Percentiles rank a stretch among this genome's conserved stretches.
Conservation (phyloP, 176 grass and related monocot genomes). For the Oryza longistaminata region DNA sequence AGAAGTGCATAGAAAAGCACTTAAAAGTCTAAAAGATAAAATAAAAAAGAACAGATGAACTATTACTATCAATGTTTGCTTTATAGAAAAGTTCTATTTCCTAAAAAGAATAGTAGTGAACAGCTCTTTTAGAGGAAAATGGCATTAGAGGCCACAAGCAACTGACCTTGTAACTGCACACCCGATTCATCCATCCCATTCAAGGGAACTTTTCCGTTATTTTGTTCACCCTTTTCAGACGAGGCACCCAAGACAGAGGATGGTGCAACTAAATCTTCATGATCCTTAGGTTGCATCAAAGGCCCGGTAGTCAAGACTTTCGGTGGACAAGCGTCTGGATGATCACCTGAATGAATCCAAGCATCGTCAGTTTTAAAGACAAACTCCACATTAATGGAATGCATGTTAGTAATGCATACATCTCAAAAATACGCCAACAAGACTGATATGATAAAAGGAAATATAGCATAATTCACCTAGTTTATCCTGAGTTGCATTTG, state of each 20-base stretch:
- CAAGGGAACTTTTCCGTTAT: background rate
- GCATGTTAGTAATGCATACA: conserved; percentile 7
- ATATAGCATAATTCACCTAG: conserved; percentile 46
- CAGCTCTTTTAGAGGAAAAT: background rate
- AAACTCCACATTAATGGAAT: conserved; percentile 11
- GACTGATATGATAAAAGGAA: conserved; percentile 1
- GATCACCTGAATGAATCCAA: conserved; percentile 24
- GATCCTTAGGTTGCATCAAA: conserved; percentile 25
- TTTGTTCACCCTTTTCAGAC: conserved; percentile 9
- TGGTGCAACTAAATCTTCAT: conserved; percentile 23
- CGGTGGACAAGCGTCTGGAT: conserved; percentile 26
- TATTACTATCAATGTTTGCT: background rate
- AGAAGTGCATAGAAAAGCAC: background rate
- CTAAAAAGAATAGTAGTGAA: background rate
- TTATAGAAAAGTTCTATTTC: background rate
- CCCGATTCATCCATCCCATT: conserved; percentile 25
- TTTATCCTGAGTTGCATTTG: conserved; percentile 47
- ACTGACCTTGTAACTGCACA: conserved; percentile 50
- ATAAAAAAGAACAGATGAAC: background rate
- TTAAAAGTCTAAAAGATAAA: background rate
- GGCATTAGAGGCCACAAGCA: conserved; percentile 34
- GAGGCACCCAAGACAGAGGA: conserved; percentile 4
- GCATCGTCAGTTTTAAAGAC: conserved; percentile 12
- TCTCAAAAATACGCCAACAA: background rate
- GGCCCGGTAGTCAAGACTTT: conserved; percentile 12